Evolutionary conservation across 2,329 filamentous ascomycete genomes (phyloP).

Genomic region (Corinectria fuckeliana): DNA sequence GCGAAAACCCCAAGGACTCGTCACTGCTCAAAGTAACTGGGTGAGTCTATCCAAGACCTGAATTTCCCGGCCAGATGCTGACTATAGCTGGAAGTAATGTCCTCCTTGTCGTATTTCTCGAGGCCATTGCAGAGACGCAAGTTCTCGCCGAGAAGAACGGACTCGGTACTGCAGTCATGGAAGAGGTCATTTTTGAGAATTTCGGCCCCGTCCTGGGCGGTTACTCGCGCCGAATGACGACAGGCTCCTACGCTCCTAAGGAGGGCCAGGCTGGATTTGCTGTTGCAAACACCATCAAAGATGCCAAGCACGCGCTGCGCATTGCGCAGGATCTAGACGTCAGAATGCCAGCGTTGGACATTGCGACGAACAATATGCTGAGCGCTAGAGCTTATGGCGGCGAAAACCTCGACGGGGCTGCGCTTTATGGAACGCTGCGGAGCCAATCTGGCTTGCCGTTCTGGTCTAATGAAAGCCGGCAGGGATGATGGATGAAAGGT

Average conservation of each 20-base stretch:
- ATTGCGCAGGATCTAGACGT: background rate
- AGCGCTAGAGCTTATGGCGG: conserved; percentile 8
- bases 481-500: background rate
- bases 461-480: background rate
- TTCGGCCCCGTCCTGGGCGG: background rate
- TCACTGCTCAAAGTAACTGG: background rate
- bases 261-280: background rate
- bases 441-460: background rate
- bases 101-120: background rate
- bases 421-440: background rate
- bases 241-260: background rate
- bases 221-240: background rate
- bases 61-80: background rate
- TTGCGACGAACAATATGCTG: conserved; percentile 11
- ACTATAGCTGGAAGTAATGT: background rate
- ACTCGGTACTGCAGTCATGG: background rate
- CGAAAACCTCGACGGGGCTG: background rate
- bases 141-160: background rate
- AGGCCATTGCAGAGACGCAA: background rate
- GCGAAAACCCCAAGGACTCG: background rate
- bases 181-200: background rate
- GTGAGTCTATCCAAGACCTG: background rate
- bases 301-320: background rate
- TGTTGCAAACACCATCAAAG: background rate
- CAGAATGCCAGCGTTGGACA: conserved; percentile 7